Base-by-base conservation (phyloP, 2,329 filamentous ascomycete genomes). In the Fusarium sp. region DNA sequence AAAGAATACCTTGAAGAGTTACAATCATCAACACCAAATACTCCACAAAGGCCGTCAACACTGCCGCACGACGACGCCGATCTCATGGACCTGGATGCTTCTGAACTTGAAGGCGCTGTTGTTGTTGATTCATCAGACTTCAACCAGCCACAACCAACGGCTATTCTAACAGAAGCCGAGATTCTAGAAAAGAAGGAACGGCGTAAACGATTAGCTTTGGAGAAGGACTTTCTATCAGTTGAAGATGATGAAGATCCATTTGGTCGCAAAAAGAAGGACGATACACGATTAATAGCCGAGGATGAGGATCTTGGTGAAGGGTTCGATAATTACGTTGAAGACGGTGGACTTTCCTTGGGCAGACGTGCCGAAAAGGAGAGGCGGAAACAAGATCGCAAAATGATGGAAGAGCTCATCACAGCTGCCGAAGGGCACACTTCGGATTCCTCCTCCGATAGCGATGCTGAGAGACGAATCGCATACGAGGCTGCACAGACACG, bases 271-370 rank as follows among this genome's bases (percentile, higher is more conserved):
- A 90, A 91, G 76, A 90, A 92, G 73, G 88, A 90, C 38, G 88
- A 95, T 69, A 93, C 92, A 10, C 89, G 96, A 3, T 87, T 98
- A 4, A 88, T 95, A 10, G 89, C 88, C 46, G 95, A 98, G 38
- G 96, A 98, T 76, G 96, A 98, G 80, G 94, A 98, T 78, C 88
- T 98, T 0, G 94, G 93, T 42, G 96, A 98, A 83, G 95, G 95
- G 0, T 98, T 97, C 76, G 96, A 98, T 68, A 92, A 96, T 61
- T 97, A 94, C 77, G 94, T 96, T 13, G 93, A 96, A 44, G 94
- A 97, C 79, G 94, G 93, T 13, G 90, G 90, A 12, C 89, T 98
- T 15, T 89, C 93, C 3, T 86, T 98, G 0, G 94, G 95, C 38
- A 90, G 88, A 70, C 93, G 93, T 69, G 94, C 94, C 1, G 94